Evolutionary conservation across 2,329 filamentous ascomycete genomes (phyloP), one percentile per base, ranked within the genome.

Genomic region (Coniochaeta sp.): DNA sequence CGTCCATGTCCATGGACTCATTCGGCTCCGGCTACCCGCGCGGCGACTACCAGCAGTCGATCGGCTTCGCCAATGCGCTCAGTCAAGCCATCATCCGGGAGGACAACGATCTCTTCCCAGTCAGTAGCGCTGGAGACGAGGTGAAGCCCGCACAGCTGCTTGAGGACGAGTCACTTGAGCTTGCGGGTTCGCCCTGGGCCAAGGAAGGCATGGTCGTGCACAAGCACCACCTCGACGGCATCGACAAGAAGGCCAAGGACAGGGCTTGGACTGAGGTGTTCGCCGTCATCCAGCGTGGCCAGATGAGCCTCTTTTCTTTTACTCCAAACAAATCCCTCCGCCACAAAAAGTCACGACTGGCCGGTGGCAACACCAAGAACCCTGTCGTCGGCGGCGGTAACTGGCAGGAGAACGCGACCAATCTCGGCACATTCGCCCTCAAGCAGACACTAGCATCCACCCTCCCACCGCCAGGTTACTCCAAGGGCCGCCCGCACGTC

Each of bases 61-160:
- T 99, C 63, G 94, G 94, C 1, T 99, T 99, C 64, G 94, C 94
- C 51, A 97, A 96, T 66, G 94, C 94, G 4, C 77, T 99, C 10
- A 96, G 91, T 61, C 92, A 97, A 66, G 92, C 92, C 31, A 99
- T 97, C 57, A 96, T 96, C 58, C 87, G 94, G 4, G 92, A 96
- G 61, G 90, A 95, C 61, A 76, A 75, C 38, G 71, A 74, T 1
- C 70, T 74, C 56, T 70, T 66, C 56, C 66, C 64, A 3, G 68
- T 71, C 3, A 82, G 69, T 62, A 74, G 73, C 58, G 73, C 77
- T 56, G 85, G 86, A 59, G 83, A 85, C 27, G 80, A 82, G 42
- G 70, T 82, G 30, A 76, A 76, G 47, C 73, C 73, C 1, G 75
- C 80, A 5, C 82, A 86, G 24, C 73, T 96, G 9, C 81, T 97